These are phyloP conservation scores for Leccinum glutinopallens DNA, from an alignment of 1,284 basidiomycete genomes.

Conservation along the genomic window DNA sequence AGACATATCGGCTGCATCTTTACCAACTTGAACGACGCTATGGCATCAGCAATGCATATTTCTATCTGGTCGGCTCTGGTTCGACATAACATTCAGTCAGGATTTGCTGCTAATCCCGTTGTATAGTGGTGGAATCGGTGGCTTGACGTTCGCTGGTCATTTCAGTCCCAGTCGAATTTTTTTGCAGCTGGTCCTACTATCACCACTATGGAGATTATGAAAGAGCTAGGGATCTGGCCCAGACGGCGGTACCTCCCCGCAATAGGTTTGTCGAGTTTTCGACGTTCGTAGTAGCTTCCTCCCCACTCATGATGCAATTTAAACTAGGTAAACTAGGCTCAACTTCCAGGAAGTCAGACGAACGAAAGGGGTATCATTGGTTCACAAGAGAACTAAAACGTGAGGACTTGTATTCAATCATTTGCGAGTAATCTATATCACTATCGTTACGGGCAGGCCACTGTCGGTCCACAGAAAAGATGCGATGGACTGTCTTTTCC, in stretches of 20 bases:
- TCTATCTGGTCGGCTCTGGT: conserved; percentile 14
- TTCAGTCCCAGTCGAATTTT: conserved; percentile 30
- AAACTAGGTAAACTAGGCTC: conserved; percentile 14
- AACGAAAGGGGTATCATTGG: conserved; percentile 28
- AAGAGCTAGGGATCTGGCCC: conserved; percentile 33
- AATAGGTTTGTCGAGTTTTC: conserved; percentile 15
- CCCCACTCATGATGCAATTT: not conserved
- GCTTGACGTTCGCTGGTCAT: conserved; percentile 38
- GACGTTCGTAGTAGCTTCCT: not conserved
- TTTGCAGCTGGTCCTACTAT: conserved; percentile 38
- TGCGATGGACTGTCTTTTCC: conserved; percentile 31
- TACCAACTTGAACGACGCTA: not conserved
- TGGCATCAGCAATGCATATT: conserved; percentile 14
- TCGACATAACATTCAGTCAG: too few relatives aligned
- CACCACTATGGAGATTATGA: conserved; percentile 38
- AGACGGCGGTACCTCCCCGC: conserved; percentile 16
- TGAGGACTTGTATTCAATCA: not conserved
- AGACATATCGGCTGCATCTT: too few relatives aligned
- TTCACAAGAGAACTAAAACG: conserved; percentile 20
- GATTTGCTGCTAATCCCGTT: not conserved
- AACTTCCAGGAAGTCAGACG: conserved; percentile 29
- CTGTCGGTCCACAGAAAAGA: conserved; percentile 32
- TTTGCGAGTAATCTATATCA: not conserved
- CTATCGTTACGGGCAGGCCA: conserved; percentile 27
- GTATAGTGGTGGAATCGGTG: conserved; percentile 40